Percentiles rank a stretch among this genome's conserved stretches.
Evolutionary conservation across 345 rosid species (phyloP).

Genomic region (Eucalyptus erythrocorys): DNA sequence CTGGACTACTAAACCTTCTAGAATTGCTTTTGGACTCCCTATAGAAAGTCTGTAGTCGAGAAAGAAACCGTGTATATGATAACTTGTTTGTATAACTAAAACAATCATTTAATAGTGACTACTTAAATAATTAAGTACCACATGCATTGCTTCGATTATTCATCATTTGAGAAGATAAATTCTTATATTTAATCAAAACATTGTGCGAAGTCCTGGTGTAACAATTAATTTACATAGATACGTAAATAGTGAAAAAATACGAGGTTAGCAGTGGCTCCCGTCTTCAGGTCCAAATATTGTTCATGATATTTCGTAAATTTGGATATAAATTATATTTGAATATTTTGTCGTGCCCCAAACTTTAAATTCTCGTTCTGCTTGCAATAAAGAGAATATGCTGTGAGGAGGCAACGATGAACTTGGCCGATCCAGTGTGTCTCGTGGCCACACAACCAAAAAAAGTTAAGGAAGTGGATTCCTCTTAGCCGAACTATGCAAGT

Average conservation of each 20-base stretch:
- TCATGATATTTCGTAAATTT: not conserved
- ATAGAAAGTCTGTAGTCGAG: no score
- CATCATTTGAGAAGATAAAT: not conserved
- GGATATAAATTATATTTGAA: not conserved
- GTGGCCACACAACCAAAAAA: not conserved
- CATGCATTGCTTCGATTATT: not conserved
- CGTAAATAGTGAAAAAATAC: not conserved
- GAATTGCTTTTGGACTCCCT: no score
- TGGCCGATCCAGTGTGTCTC: not conserved
- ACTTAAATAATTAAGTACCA: not conserved
- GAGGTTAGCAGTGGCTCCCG: accelerated
- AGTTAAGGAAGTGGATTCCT: not conserved
- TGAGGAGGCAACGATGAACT: not conserved
- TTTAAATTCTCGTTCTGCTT: not conserved
- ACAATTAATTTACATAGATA: not conserved
- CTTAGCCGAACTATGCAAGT: not conserved
- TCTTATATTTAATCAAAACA: not conserved
- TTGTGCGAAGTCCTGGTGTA: not conserved
- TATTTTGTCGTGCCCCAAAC: not conserved
- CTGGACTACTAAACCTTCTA: not conserved
- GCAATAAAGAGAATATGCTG: not conserved
- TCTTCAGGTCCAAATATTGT: not conserved
- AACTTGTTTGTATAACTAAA: not conserved
- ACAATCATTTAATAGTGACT: not conserved
- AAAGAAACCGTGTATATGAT: no score